These are phyloP conservation scores for Apophysomyces sp. DNA, from an alignment of 371 early-diverging fungal genomes.

Conservation along the genomic window DNA sequence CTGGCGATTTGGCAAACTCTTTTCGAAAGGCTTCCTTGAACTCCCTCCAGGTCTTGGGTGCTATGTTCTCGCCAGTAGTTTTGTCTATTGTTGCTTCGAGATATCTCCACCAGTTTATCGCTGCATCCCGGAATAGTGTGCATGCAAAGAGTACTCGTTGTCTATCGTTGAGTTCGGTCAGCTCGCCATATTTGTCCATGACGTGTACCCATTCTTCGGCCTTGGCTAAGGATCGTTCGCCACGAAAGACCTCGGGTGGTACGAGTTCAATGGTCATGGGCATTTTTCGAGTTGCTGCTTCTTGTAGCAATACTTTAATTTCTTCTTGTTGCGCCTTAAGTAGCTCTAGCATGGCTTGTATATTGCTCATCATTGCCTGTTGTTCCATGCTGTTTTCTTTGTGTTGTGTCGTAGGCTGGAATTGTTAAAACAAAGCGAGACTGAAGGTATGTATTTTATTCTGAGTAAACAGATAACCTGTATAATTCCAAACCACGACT, in stretches of 20 bases:
- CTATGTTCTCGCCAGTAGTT: background rate
- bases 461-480: too few relatives aligned
- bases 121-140: background rate
- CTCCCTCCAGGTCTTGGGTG: background rate
- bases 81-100: background rate
- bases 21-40: background rate
- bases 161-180: background rate
- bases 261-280: background rate
- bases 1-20: too few relatives aligned
- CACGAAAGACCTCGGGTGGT: conserved; percentile 1
- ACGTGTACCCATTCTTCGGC: conserved; percentile 8
- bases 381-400: background rate
- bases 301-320: background rate
- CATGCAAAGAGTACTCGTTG: background rate
- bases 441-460: too few relatives aligned
- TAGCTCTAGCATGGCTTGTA: conserved; percentile 1
- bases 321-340: conserved; percentile 1
- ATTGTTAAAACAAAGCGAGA: too few relatives aligned
- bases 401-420: background rate
- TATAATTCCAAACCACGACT: too few relatives aligned
- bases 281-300: background rate
- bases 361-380: background rate
- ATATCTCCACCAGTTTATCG: conserved; percentile 6
- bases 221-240: conserved; percentile 4
- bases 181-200: conserved; percentile 4